phyloP scores from a whole-genome alignment of 1,284 basidiomycete genomes.

The Microbotryum lychnidis-dioicae region DNA sequence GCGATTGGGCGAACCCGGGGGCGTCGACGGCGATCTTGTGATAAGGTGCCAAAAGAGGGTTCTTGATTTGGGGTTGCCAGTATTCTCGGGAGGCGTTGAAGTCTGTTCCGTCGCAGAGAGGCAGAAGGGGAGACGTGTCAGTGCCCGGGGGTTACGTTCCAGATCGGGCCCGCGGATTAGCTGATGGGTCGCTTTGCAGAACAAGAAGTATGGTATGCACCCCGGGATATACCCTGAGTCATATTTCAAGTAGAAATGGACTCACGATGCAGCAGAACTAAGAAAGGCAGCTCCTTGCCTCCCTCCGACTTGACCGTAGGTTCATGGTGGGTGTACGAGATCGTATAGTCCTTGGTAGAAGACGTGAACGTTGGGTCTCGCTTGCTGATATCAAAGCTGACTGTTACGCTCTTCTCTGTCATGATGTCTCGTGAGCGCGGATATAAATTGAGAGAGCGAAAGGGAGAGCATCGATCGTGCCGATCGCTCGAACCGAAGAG shows the following conservation, averaged over 20 bases:
- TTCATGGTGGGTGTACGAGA: constrained; percentile 1
- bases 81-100: constrained; percentile 10
- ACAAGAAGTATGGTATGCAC: too few species aligned
- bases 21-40: constrained; percentile 6
- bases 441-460: too few species aligned
- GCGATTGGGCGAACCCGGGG: constrained; percentile 4
- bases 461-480: too few species aligned
- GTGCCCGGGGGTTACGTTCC: not conserved
- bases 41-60: constrained; percentile 4
- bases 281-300: not conserved
- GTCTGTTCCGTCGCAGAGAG: not conserved
- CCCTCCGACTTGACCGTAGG: not conserved
- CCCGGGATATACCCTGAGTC: too few species aligned
- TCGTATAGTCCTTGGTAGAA: not conserved
- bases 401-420: not conserved
- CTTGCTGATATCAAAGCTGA: not conserved
- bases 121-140: not conserved
- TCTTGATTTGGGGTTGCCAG: constrained; percentile 7
- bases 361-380: not conserved
- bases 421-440: too few species aligned
- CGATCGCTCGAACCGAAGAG: too few species aligned
- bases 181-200: too few species aligned
- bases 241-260: not conserved
- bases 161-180: not conserved
- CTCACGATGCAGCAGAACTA: constrained; percentile 4